A percentile compares a stretch with the other conserved stretches of the same genome.
These are phyloP conservation scores for Elsinoe fawcettii DNA, from an alignment of 2,329 filamentous ascomycete genomes.

Conservation along the genomic window DNA sequence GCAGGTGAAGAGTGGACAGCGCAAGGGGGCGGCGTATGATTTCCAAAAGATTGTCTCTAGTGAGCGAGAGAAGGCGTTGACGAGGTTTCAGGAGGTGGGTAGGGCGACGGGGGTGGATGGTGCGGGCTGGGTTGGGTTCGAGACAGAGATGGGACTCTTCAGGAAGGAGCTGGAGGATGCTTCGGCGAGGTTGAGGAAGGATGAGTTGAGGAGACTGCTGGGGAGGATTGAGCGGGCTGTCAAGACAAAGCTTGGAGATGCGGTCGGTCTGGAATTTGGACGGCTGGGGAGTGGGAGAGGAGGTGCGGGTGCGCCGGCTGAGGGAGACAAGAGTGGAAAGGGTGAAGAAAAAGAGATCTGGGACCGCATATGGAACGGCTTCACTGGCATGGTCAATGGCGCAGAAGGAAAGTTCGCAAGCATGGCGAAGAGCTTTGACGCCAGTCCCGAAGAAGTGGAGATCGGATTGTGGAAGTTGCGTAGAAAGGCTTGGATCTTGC, in stretches of 20 bases:
- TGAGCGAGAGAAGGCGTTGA: slow-evolving; percentile 69
- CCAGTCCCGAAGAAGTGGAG: slow-evolving; percentile 81
- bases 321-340: slow-evolving; percentile 57
- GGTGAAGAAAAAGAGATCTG: slow-evolving; percentile 76
- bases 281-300: slow-evolving; percentile 83
- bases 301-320: slow-evolving; percentile 71
- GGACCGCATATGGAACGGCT: slow-evolving; percentile 90
- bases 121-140: slow-evolving; percentile 82
- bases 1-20: slow-evolving; percentile 86
- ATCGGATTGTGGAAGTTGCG: slow-evolving; percentile 87
- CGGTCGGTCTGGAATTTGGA: slow-evolving; percentile 89
- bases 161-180: slow-evolving; percentile 88
- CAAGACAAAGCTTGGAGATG: slow-evolving; percentile 75
- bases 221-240: slow-evolving; percentile 92
- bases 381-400: slow-evolving; percentile 72
- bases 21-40: slow-evolving; percentile 82
- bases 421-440: slow-evolving; percentile 86
- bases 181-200: slow-evolving; percentile 74
- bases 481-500: slow-evolving; percentile 87
- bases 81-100: slow-evolving; percentile 68
- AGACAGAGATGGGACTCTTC: slow-evolving; percentile 69
- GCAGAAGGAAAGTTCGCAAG: slow-evolving; percentile 81
- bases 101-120: slow-evolving; percentile 66
- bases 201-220: slow-evolving; percentile 90
- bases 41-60: slow-evolving; percentile 87